Evolutionary conservation across 2,329 filamentous ascomycete species (phyloP).

Genomic region (Ophiostoma fasciatum): DNA sequence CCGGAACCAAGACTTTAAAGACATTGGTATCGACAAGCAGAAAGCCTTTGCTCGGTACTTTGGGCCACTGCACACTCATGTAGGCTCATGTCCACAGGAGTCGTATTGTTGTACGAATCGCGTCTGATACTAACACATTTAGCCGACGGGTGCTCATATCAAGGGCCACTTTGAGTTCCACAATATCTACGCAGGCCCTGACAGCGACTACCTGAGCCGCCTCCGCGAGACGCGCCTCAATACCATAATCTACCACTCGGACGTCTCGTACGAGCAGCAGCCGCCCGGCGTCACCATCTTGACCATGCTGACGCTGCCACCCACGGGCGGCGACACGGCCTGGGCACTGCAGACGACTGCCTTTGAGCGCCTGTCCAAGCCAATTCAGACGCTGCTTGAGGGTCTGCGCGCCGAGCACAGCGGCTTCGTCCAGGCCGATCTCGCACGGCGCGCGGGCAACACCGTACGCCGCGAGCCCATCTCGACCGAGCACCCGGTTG

Average conservation of each 20-base stretch:
- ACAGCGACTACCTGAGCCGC: constrained; percentile 26
- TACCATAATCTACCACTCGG: constrained; percentile 23
- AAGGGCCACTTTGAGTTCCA: constrained; percentile 25
- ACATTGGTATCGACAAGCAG: constrained; percentile 22
- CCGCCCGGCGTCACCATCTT: constrained; percentile 25
- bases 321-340: constrained; percentile 22
- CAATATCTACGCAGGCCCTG: constrained; percentile 29
- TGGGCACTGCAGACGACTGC: constrained; percentile 22
- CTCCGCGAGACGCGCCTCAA: constrained; percentile 19
- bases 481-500: constrained; percentile 57
- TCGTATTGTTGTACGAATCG: too few relatives aligned
- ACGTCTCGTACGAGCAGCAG: constrained; percentile 26
- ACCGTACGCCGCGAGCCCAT: constrained; percentile 64
- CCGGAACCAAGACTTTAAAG: constrained; percentile 22
- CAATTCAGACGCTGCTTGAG: constrained; percentile 21
- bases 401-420: constrained; percentile 23
- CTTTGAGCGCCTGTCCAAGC: constrained; percentile 20
- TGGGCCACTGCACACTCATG: constrained; percentile 24
- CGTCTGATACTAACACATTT: too few relatives aligned
- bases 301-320: constrained; percentile 20
- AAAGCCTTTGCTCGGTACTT: constrained; percentile 25
- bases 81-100: not conserved
- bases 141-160: not conserved
- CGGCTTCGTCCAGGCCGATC: constrained; percentile 21
- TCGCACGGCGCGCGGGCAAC: constrained; percentile 17